Evolutionary conservation across 1,284 basidiomycete species (phyloP).

Genomic region (Pseudozyma thailandica): DNA sequence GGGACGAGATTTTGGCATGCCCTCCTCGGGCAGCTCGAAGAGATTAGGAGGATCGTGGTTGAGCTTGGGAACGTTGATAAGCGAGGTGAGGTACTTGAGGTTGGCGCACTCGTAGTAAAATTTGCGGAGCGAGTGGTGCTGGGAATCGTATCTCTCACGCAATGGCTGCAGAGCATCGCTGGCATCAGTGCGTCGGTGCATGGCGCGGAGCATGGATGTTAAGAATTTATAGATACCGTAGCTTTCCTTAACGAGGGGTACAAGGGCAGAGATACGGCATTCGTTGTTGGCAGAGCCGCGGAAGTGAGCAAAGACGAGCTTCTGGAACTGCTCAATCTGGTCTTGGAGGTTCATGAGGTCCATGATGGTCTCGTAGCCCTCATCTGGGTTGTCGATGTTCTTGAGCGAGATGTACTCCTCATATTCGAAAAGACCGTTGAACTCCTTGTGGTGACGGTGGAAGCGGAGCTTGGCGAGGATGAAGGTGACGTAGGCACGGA

Average conservation of each 20-base stretch:
- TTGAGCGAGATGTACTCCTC: constrained; percentile 68
- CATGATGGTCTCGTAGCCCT: constrained; percentile 68
- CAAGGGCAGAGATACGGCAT: constrained; percentile 66
- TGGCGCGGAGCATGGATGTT: constrained; percentile 67
- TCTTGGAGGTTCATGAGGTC: constrained; percentile 68
- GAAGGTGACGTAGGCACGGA: constrained; percentile 65
- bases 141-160: constrained; percentile 64
- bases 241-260: constrained; percentile 67
- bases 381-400: constrained; percentile 68
- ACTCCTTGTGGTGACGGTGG: constrained; percentile 67
- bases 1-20: constrained; percentile 57
- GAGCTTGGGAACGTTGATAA: constrained; percentile 68
- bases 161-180: constrained; percentile 66
- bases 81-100: constrained; percentile 66
- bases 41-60: constrained; percentile 67
- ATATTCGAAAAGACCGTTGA: constrained; percentile 68
- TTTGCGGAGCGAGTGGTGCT: constrained; percentile 64
- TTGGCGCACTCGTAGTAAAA: constrained; percentile 68
- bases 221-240: constrained; percentile 69
- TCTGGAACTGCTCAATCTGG: constrained; percentile 67
- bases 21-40: constrained; percentile 65
- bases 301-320: constrained; percentile 67
- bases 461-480: constrained; percentile 67
- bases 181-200: constrained; percentile 67
- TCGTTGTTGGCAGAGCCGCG: constrained; percentile 64